These are phyloP conservation scores for Pseudogymnoascus verrucosus DNA, from an alignment of 2,329 filamentous ascomycete genomes.

Conservation along the genomic window DNA sequence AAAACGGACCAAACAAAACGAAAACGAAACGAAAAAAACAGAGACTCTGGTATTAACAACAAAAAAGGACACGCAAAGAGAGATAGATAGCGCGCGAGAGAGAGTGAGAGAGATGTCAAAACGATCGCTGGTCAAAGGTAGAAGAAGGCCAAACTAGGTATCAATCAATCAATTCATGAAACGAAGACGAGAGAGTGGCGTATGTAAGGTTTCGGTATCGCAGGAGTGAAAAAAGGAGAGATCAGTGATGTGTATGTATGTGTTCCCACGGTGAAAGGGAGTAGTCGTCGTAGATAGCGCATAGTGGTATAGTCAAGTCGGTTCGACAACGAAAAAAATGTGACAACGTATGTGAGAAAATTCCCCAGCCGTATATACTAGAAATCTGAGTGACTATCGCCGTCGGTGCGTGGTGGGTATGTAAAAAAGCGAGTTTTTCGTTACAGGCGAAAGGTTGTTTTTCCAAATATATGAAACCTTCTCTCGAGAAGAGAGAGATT, in stretches of 20 bases:
- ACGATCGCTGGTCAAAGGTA: neutral
- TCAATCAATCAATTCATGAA: neutral
- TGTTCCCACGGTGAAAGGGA: neutral
- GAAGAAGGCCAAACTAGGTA: conserved; percentile 1
- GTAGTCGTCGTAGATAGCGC: neutral
- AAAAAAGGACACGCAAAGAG: neutral
- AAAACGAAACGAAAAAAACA: neutral
- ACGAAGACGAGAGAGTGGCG: neutral
- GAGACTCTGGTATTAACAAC: neutral
- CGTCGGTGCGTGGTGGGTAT: neutral
- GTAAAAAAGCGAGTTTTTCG: neutral
- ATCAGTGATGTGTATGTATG: neutral
- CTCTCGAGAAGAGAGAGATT: neutral
- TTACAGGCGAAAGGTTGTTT: neutral
- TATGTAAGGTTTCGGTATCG: neutral
- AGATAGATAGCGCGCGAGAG: neutral
- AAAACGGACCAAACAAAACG: neutral
- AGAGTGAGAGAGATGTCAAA: too few species aligned
- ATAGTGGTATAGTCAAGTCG: neutral
- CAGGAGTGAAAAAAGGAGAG: neutral
- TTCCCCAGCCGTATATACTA: neutral
- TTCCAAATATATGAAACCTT: neutral
- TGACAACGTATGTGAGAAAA: neutral
- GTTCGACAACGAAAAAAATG: too few species aligned
- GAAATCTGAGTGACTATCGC: too few species aligned